phyloP scores from a whole-genome alignment of 768 basidiomycete species.

The Tricholoma terreum region DNA sequence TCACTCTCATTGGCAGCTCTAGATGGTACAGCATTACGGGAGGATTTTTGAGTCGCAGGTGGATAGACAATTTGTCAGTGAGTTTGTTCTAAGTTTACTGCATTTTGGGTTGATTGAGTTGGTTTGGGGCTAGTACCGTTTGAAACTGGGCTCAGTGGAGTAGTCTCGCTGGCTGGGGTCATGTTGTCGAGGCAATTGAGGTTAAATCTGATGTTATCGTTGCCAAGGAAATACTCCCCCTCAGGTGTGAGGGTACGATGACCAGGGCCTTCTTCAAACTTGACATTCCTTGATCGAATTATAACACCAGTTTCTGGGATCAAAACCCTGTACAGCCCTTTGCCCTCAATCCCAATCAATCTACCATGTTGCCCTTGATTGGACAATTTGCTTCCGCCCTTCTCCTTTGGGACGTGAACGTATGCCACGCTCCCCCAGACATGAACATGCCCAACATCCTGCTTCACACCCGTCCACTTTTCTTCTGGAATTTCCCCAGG shows the following conservation, averaged over 20 bases:
- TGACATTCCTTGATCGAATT: not conserved
- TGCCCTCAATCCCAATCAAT: conserved; percentile 11
- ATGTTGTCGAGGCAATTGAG: conserved; percentile 1
- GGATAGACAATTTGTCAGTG: conserved; percentile 5
- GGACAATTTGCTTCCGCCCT: conserved; percentile 7
- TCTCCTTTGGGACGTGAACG: not conserved
- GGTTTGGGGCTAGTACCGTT: too few relatives aligned
- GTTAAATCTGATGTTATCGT: conserved; percentile 6
- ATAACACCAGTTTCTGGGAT: conserved; percentile 11
- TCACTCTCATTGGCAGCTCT: too few relatives aligned
- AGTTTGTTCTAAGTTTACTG: not conserved
- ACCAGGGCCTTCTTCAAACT: conserved; percentile 15
- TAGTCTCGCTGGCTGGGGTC: not conserved
- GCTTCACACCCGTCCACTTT: too few relatives aligned
- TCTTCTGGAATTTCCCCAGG: too few relatives aligned
- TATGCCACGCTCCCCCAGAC: too few relatives aligned
- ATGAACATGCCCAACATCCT: too few relatives aligned
- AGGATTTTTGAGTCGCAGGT: conserved; percentile 7
- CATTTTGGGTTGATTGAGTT: not conserved
- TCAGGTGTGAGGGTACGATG: conserved; percentile 14
- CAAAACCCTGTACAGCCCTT: conserved; percentile 8
- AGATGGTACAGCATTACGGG: not conserved
- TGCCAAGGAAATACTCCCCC: conserved; percentile 8
- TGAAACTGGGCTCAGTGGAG: not conserved
- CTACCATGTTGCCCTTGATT: not conserved